Conservation (phyloP, 345 rosid species). For the Combretum micranthum region DNA sequence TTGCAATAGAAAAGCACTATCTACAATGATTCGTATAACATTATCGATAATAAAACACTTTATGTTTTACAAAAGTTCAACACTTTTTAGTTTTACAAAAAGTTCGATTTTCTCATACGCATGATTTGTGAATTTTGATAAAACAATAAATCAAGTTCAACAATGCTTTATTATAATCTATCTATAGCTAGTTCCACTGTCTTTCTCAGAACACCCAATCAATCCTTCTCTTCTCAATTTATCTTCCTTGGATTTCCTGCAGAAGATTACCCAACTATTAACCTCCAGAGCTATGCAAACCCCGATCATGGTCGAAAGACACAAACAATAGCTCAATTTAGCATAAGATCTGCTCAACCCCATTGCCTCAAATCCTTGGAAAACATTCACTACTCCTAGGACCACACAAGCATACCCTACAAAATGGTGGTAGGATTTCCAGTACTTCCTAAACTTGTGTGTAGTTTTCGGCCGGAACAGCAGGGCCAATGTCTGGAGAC, state of each 20-base stretch:
- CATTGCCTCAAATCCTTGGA: conserved; percentile 89
- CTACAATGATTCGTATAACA: too few relatives aligned
- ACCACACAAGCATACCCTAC: conserved; percentile 90
- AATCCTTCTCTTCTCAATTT: conserved; percentile 81
- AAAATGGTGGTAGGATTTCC: conserved; percentile 97
- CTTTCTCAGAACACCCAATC: conserved; percentile 39
- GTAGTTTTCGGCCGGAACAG: conserved; percentile 85
- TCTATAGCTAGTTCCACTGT: conserved; percentile 19
- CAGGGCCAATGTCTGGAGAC: conserved; percentile 69
- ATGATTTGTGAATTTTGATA: too few relatives aligned
- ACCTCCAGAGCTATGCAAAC: conserved; percentile 84
- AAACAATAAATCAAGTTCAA: neutral
- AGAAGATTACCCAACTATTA: conserved; percentile 89
- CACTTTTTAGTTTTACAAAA: too few relatives aligned
- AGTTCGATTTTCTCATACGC: too few relatives aligned
- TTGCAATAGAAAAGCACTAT: too few relatives aligned
- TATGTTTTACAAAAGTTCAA: too few relatives aligned
- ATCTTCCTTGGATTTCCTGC: conserved; percentile 89
- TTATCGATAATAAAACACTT: too few relatives aligned
- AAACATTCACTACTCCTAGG: conserved; percentile 90
- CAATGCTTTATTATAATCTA: neutral
- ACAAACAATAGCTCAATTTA: conserved; percentile 64
- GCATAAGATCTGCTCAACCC: conserved; percentile 66
- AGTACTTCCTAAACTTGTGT: conserved; percentile 74
- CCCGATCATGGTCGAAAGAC: conserved; percentile 65